Conservation (phyloP, 179 eudicot genomes). For the Amaranthus tricolor region DNA sequence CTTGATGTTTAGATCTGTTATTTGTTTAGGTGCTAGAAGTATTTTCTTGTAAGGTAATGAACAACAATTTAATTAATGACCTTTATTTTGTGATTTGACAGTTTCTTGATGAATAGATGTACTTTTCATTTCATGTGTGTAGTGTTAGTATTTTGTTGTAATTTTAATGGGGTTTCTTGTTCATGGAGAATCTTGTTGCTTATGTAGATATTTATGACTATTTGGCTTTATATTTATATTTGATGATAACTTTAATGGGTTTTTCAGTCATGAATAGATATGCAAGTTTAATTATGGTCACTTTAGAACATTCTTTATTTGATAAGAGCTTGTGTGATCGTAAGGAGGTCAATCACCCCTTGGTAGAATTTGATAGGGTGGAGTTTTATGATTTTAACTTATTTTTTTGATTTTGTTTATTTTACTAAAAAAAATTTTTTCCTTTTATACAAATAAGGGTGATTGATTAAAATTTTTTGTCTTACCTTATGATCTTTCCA, state of each 20-base stretch:
- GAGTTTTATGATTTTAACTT: neutral
- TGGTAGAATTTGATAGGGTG: neutral
- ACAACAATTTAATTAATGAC: neutral
- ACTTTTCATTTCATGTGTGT: neutral
- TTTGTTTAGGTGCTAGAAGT: neutral
- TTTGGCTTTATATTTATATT: neutral
- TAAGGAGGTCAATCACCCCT: too few species aligned
- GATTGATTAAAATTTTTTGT: too few species aligned
- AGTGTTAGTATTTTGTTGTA: too few species aligned
- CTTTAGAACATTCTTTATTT: neutral
- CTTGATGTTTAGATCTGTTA: slow-evolving; percentile 20
- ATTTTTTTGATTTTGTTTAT: neutral
- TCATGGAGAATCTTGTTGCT: neutral
- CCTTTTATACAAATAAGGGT: too few species aligned
- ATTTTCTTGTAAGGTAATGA: neutral
- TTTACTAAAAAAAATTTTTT: too few species aligned
- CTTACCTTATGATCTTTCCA: neutral
- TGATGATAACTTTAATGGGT: too few species aligned
- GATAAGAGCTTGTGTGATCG: slow-evolving; percentile 3
- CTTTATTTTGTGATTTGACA: neutral
- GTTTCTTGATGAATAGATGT: neutral
- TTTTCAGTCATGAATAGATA: neutral
- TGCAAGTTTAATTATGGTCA: neutral
- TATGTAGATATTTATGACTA: neutral
- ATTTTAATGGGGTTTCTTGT: neutral